Conservation (phyloP, 23 red algal genomes). For the Agarophyton chilense region DNA sequence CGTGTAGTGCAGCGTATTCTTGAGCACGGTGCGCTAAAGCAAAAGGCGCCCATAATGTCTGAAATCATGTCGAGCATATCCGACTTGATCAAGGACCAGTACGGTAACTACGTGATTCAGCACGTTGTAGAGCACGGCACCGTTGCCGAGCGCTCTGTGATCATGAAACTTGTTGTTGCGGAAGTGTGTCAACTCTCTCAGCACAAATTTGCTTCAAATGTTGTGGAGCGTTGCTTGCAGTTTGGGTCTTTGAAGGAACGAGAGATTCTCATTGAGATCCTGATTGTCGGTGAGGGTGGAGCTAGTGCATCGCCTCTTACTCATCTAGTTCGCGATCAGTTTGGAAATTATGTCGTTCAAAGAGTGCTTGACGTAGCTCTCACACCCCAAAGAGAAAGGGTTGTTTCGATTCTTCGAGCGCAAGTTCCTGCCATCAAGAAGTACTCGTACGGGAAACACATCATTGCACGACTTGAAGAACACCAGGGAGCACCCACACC, state of each 20-base stretch:
- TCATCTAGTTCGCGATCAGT: slow-evolving; percentile 88
- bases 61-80: slow-evolving; percentile 88
- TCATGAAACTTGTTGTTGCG: slow-evolving; percentile 79
- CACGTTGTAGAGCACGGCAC: slow-evolving; percentile 90
- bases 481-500: slow-evolving; percentile 5
- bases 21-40: slow-evolving; percentile 78
- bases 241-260: slow-evolving; percentile 80
- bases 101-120: slow-evolving; percentile 98
- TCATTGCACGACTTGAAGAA: slow-evolving; percentile 87
- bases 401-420: slow-evolving; percentile 78
- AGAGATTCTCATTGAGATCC: slow-evolving; percentile 80
- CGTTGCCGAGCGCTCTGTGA: slow-evolving; percentile 66
- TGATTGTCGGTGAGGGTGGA: slow-evolving; percentile 72
- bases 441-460: slow-evolving; percentile 99
- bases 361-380: slow-evolving; percentile 92
- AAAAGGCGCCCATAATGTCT: slow-evolving; percentile 89
- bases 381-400: slow-evolving; percentile 72
- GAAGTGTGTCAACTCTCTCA: slow-evolving; percentile 83
- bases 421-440: slow-evolving; percentile 90
- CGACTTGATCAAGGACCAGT: slow-evolving; percentile 90
- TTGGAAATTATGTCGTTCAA: slow-evolving; percentile 99
- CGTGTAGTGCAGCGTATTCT: slow-evolving; percentile 96
- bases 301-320: slow-evolving; percentile 53
- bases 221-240: slow-evolving; percentile 98
- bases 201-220: slow-evolving; percentile 99